Base-by-base conservation (phyloP, 1,284 basidiomycete species). In the Sanghuangporus baumii region DNA sequence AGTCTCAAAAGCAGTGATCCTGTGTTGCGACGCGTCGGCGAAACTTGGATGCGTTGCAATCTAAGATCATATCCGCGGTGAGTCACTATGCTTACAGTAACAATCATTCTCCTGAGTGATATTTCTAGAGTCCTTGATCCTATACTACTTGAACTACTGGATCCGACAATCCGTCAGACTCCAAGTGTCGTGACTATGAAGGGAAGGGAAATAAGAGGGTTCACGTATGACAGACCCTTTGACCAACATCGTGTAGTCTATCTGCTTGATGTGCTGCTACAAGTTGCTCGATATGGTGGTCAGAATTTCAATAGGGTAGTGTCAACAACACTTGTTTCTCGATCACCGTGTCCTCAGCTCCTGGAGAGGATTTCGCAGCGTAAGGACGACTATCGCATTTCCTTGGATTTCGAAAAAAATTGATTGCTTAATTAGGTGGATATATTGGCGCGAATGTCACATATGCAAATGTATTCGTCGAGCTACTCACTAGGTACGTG, bases 31-130 rank as follows among this genome's bases (percentile, higher is more conserved):
- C 82, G 93, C 7, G 80, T 91, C 41, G 91, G 91, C 6, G 95
- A 97, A 73, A 94, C 94, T 0, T 98, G 95, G 95, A 94, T 98
- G 89, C 84, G 94, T 36, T 94, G 91, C 70, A 94, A 88, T 70
- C 79, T 96, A n/a, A 89, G 88, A 70, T 95, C 93, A 0, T 96
- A 95, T 73, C 78, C 93, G 63, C 84, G 94, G 93, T 94, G 73
- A 79, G 51, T 20, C 37, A 20, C 47, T 63, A 47, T 37, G 40
- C 23, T 51, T 20, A 26, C n/a, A 20, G 12, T n/a, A 47, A 26
- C 23, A 18, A 26, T 56, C 18, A 54, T 58, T 38, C 20, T 57
- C 61, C 31, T 56, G 58, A 37, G 6, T 36, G 36, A 37, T 23
- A 16, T 54, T 48, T 43, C 62, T 70, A 91, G 92, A n/a, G 79